Percentiles rank a stretch among this genome's conserved stretches.
These are phyloP conservation scores for Delphinella strobiligena DNA, from an alignment of 2,329 filamentous ascomycete genomes.

Conservation along the genomic window DNA sequence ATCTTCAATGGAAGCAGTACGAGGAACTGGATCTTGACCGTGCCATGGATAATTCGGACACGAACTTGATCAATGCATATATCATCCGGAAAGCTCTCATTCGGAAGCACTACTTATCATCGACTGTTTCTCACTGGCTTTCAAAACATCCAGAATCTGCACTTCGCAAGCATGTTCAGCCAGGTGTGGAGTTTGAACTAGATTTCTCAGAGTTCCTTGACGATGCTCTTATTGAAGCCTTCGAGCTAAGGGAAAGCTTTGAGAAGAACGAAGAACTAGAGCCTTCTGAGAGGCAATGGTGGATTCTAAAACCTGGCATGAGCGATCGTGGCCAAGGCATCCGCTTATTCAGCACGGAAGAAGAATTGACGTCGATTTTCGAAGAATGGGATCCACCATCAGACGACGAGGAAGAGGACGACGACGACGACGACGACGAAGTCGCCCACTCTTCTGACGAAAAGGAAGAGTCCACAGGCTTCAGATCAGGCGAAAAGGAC, in stretches of 20 bases:
- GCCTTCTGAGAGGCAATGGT: constrained; percentile 57
- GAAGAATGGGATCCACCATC: constrained; percentile 59
- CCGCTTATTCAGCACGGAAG: constrained; percentile 72
- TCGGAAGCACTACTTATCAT: constrained; percentile 83
- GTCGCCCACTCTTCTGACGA: constrained; percentile 30
- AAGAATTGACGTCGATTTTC: constrained; percentile 76
- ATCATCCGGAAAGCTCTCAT: constrained; percentile 94
- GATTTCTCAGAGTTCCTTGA: constrained; percentile 96
- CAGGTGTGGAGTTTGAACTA: constrained; percentile 77
- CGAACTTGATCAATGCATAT: constrained; percentile 72
- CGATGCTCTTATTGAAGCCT: constrained; percentile 74
- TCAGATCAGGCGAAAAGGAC: constrained; percentile 40
- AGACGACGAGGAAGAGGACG: constrained; percentile 21
- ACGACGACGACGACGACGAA: constrained; percentile 23
- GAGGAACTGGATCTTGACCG: constrained; percentile 78
- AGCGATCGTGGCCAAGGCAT: constrained; percentile 93
- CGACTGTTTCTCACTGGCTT: constrained; percentile 73
- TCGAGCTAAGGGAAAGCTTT: constrained; percentile 71
- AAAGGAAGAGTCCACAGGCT: constrained; percentile 24
- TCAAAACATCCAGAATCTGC: constrained; percentile 67
- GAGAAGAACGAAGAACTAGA: constrained; percentile 47
- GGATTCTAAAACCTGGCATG: constrained; percentile 98
- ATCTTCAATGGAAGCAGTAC: constrained; percentile 77
- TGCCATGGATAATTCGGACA: constrained; percentile 48
- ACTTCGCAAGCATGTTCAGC: constrained; percentile 59